Base-by-base conservation (phyloP, 768 basidiomycete species). In the Psilocybe tampanensis region DNA sequence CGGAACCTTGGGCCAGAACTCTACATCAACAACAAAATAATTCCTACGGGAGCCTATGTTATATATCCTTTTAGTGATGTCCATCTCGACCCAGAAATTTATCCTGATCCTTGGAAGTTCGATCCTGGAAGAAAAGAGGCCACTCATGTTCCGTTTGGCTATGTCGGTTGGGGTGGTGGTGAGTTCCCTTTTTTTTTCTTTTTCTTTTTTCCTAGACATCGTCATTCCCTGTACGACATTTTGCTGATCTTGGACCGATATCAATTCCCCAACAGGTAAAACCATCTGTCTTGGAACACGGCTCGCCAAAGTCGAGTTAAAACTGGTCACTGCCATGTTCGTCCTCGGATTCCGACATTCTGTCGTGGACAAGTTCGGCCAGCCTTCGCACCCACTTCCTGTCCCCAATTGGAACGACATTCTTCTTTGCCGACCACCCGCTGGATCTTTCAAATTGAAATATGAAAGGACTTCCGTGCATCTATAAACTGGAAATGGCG, bases 91-190 rank as follows among this genome's bases (percentile, higher is more conserved):
- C 78, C 86, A 39, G 77, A 80, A 58, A 70, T 92, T 19, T 92
- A 92, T 69, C 82, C 85, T 45, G 82, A 91, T 68, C 90, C 90
- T 36, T 89, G 88, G 88, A 84, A 75, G 62, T 92, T 89, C 64
- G 86, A 91, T 74, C 90, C 90, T 56, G 68, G 74, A 65, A 76
- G 84, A 70, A 71, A 75, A 62, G 72, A 80, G 70, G 71, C 65
- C 19, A 73, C 70, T 32, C 69, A 75, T 55, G 71, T 76, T 56
- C 81, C 80, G 56, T 85, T 83, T 70, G 74, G 80, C 53, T 91
- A 87, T 66, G 77, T 91, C 48, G 89, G 89, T 32, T 92, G 89
- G 90, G 90, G 90, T 58, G 88, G 83, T 74, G 90, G 90, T 92
- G 68, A 66, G 84, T 79, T 88, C 89, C 42, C 33, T 49, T 61